Base-by-base conservation (phyloP, 805 yeast genomes). In the Zygotorulaspora sp. region DNA sequence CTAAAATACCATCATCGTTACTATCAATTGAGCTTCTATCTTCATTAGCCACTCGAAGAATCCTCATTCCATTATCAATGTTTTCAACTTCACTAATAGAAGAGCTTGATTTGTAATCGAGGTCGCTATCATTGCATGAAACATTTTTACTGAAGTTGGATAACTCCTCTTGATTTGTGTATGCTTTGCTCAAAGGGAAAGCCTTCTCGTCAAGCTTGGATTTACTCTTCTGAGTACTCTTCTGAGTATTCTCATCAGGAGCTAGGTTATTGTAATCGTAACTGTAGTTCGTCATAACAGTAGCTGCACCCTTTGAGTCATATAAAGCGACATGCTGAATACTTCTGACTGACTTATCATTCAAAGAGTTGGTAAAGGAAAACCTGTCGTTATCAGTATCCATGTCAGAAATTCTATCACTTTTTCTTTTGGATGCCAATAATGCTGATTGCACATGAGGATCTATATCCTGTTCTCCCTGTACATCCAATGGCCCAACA, bases 281-380 rank as follows among this genome's bases (percentile, higher is more conserved):
- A 17, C 30, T 26, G 30, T 26, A 26, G 15, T 26, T 26, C 22
- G 38, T 39, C 8, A 36, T 19, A 19, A 45, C 32, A 5, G 49
- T 47, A 5, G 46, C 49, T 7, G 46, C 40, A 2, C 45, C 49
- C 13, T 28, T 32, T n/a, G 39, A 19, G 13, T 40, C 45, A 26
- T 39, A 38, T 30, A 41, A 23, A 14, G 48, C 45, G 18, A 47
- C 41, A 18, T 45, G 50, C 27, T 45, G 53, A 12, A 47, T 27
- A 27, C 50, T 46, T 35, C 35, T 41, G 9, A 45, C 47, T 6
- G 55, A 47, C 9, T 41, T 42, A 14, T 37, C 52, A 31, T 37
- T 40, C 17, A 42, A 30, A 2, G 55, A 47, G 12, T 31, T 38
- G 1, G 52, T 48, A 32, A 49, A 51, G 3, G 55, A 51, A 31